phyloP scores from a whole-genome alignment of 371 early-diverging fungal species.

The Phascolomyces articulosus region DNA sequence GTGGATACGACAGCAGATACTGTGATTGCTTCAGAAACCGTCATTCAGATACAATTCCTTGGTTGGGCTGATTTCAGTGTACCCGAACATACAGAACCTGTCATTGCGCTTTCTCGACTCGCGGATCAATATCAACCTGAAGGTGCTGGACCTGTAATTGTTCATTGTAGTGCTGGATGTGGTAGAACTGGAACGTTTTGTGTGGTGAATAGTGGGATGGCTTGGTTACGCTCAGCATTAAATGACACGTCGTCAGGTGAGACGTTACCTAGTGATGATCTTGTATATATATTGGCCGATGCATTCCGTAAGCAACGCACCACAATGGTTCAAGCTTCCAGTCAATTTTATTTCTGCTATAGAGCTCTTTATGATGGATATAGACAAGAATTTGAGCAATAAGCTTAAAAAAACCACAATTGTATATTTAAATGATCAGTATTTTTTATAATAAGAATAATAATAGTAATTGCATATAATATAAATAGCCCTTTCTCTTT shows the following conservation, averaged over 20 bases:
- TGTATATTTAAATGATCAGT: neutral
- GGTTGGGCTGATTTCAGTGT: conserved; percentile 94
- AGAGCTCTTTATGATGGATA: conserved; percentile 58
- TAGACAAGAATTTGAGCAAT: conserved; percentile 16
- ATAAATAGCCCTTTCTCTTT: no score
- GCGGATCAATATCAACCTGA: conserved; percentile 31
- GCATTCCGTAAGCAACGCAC: conserved; percentile 83
- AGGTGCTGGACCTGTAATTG: conserved; percentile 58
- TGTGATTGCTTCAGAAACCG: conserved; percentile 14
- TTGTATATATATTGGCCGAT: conserved; percentile 65
- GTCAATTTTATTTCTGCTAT: conserved; percentile 89
- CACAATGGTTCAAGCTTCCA: conserved; percentile 84
- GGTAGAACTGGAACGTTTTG: conserved; percentile 98
- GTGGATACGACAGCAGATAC: neutral
- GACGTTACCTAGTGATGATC: conserved; percentile 46
- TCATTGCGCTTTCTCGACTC: conserved; percentile 47
- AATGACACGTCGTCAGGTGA: conserved; percentile 27
- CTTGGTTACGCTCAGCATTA: conserved; percentile 4
- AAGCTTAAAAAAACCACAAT: no score
- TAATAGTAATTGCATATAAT: no score
- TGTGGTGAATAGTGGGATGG: conserved; percentile 33
- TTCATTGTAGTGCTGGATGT: conserved; percentile 95
- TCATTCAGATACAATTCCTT: conserved; percentile 80
- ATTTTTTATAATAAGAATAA: no score
- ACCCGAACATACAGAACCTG: conserved; percentile 48